Evolutionary conservation across 2,329 filamentous ascomycete species (phyloP), one percentile per base, ranked within the genome.

Genomic region (Cryphonectria radicalis): DNA sequence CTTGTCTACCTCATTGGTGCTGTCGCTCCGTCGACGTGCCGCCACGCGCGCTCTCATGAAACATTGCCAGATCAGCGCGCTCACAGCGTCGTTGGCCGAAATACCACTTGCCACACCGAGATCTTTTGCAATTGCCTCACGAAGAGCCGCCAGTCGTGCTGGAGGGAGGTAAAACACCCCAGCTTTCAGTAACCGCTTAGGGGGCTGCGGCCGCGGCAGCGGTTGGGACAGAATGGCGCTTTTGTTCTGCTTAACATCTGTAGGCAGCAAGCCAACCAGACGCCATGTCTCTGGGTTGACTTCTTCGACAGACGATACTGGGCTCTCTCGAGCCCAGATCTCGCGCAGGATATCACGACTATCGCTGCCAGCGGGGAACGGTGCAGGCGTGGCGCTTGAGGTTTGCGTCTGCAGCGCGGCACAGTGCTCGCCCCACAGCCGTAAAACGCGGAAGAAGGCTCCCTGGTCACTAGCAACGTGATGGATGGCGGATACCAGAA

Each of bases 31-130:
- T 4, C 37, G 19, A 7, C 37, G 19, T 19, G 35, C 22, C 8
- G 37, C 60, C 1, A 25, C 60, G 3, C 70, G 42, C 3, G 70
- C 72, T 43, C 63, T 63, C 22, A 76, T 14, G 13, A 73, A 19
- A 43, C 66, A 40, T 7, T 73, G 66, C 74, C 74, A 76, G 46
- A 75, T 66, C 60, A 76, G 68, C 2, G 74, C 74, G 13, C 43
- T 53, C 2, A 75, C 25, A n/a, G 64, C 68, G 25, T 76, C 73
- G 35, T 73, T 74, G 5, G 50, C 66, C 2, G 69, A 72, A 25
- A 72, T 19, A 8, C 42, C 35, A 22, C n/a, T 17, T 4, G 66
- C 40, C 10, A n/a, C 46, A 14, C 17, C 25, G 4, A 43, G 28
- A 13, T 66, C 55, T 14, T 43, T 35, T 13, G 25, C 55, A 25